phyloP scores from a whole-genome alignment of 345 rosid genomes.

The Eucalyptus cloeziana region DNA sequence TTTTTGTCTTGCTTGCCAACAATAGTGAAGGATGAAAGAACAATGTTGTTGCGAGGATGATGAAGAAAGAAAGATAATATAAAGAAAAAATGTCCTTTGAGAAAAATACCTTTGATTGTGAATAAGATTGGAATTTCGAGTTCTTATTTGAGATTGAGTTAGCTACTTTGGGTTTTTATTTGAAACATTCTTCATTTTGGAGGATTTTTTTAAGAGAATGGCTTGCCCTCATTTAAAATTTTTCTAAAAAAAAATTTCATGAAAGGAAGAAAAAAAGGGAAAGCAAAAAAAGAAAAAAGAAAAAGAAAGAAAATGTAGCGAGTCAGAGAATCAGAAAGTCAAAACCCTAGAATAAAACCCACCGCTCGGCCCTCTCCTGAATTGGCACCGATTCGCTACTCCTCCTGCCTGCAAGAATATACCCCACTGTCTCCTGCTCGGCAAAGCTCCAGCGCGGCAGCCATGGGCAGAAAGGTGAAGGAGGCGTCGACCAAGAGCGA shows the following conservation, averaged over 20 bases:
- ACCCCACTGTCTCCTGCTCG: not conserved
- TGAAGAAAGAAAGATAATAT: no score
- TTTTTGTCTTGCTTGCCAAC: no score
- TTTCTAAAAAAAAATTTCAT: accelerated
- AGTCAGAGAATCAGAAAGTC: not conserved
- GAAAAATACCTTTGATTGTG: no score
- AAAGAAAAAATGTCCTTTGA: no score
- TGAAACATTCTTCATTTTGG: accelerated
- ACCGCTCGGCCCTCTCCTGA: not conserved
- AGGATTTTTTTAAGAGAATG: no score
- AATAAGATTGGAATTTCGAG: accelerated
- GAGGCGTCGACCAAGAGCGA: conserved; percentile 8
- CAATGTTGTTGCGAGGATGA: no score
- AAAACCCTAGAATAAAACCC: conserved; percentile 2
- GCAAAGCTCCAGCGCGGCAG: not conserved
- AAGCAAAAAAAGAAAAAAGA: not conserved
- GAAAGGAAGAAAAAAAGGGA: not conserved
- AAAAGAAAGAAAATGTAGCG: not conserved
- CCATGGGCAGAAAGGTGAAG: conserved; percentile 24
- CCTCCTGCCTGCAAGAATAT: not conserved
- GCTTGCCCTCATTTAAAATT: accelerated
- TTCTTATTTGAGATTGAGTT: no score
- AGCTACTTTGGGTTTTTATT: accelerated
- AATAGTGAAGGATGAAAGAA: no score
- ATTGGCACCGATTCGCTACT: not conserved